Conservation (phyloP, 73 alveolate genomes). For the Tetrahymena borealis region DNA sequence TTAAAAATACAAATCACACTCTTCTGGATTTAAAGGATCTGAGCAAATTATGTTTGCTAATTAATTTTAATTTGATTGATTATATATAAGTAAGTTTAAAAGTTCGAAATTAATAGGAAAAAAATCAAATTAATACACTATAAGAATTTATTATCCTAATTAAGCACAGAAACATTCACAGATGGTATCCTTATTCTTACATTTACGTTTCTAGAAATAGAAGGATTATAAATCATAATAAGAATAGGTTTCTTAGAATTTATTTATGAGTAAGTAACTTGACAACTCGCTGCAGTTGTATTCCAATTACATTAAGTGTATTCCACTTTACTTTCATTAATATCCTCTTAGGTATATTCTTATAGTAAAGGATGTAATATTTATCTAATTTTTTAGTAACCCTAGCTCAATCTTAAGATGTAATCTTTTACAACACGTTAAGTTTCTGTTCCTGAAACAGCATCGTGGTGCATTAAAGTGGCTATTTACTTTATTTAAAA, state of each 20-base stretch:
- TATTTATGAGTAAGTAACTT: neutral
- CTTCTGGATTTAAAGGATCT: neutral
- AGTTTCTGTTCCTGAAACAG: slow-evolving; percentile 84
- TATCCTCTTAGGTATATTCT: neutral
- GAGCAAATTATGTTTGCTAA: neutral
- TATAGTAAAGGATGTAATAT: neutral
- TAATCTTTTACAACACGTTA: slow-evolving; percentile 72
- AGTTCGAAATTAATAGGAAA: neutral
- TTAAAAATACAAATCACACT: neutral
- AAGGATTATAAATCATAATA: neutral
- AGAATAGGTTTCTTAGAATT: neutral
- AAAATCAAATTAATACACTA: neutral
- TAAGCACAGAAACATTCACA: neutral
- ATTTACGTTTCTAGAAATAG: neutral
- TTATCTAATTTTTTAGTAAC: neutral
- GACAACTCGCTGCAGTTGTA: neutral
- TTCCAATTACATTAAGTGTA: slow-evolving; percentile 4
- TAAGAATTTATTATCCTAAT: neutral
- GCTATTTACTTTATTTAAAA: slow-evolving; percentile 21
- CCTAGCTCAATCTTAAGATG: slow-evolving; percentile 7
- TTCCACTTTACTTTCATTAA: neutral
- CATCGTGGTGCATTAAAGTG: slow-evolving; percentile 73
- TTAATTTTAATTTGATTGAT: no score
- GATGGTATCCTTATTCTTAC: neutral
- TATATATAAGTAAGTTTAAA: no score